Conservation (phyloP, 2,329 filamentous ascomycete species). For the Drechslerella dactyloides region DNA sequence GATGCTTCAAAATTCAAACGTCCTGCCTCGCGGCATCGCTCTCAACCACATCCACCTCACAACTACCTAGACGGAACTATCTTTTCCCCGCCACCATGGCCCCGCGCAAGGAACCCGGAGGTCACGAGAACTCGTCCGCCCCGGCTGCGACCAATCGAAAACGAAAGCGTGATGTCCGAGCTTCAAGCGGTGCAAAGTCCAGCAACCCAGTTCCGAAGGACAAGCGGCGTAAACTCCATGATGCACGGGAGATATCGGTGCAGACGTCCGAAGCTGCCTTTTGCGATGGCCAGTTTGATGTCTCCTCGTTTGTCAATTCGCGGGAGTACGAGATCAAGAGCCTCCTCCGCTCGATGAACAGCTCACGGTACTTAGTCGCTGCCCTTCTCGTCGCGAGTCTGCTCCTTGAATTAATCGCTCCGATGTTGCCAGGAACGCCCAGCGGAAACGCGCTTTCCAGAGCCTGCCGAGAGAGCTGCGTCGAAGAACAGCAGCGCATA, state of each 20-base stretch:
- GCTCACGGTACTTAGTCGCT: slow-evolving; percentile 27
- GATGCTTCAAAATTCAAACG: slow-evolving; percentile 4
- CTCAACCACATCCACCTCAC: background rate
- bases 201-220: slow-evolving; percentile 11
- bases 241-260: slow-evolving; percentile 61
- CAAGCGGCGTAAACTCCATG: slow-evolving; percentile 59
- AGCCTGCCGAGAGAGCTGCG: slow-evolving; percentile 83
- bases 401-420: background rate
- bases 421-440: slow-evolving; percentile 20
- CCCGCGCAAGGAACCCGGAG: background rate
- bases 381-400: background rate
- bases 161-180: slow-evolving; percentile 20
- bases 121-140: slow-evolving; percentile 2
- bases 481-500: slow-evolving; percentile 89
- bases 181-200: background rate
- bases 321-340: slow-evolving; percentile 83
- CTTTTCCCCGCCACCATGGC: background rate
- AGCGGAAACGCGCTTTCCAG: slow-evolving; percentile 76
- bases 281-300: slow-evolving; percentile 78
- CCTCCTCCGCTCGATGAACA: slow-evolving; percentile 41
- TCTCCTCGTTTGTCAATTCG: slow-evolving; percentile 81
- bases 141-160: slow-evolving; percentile 6
- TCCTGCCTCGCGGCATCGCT: background rate
- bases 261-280: slow-evolving; percentile 59
- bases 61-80: background rate